Conservation (phyloP, 768 basidiomycete species). For the Cubamyces sp. region DNA sequence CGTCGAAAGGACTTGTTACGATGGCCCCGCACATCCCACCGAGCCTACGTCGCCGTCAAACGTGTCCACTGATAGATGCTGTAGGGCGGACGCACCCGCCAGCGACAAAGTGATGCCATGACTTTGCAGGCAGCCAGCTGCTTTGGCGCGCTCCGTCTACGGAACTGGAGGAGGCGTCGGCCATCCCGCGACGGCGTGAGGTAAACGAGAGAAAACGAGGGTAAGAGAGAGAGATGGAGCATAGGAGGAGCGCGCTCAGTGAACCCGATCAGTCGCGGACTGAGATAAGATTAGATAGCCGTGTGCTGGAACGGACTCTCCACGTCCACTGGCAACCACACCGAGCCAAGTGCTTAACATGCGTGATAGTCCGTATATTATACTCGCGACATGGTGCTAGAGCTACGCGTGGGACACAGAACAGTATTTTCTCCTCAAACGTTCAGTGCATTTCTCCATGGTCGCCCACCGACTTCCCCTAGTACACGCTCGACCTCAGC, state of each 20-base stretch:
- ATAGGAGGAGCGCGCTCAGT: slow-evolving; percentile 3
- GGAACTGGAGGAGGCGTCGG: slow-evolving; percentile 28
- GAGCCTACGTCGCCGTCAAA: slow-evolving; percentile 51
- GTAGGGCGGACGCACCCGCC: slow-evolving; percentile 67
- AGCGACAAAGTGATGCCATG: slow-evolving; percentile 83
- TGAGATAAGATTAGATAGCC: slow-evolving; percentile 29
- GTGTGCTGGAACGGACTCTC: no score
- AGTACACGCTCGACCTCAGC: slow-evolving; percentile 85
- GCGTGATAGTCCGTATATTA: no score
- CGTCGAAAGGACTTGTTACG: slow-evolving; percentile 96
- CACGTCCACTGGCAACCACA: no score
- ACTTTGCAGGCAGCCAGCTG: slow-evolving; percentile 64
- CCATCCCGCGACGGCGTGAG: slow-evolving; percentile 27
- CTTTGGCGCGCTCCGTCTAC: slow-evolving; percentile 40
- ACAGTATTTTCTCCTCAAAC: no score
- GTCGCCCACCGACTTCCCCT: slow-evolving; percentile 73
- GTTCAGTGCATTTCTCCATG: slow-evolving; percentile 61
- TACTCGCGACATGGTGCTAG: no score
- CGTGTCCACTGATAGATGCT: neutral
- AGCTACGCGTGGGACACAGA: no score
- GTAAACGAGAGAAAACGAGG: slow-evolving; percentile 16
- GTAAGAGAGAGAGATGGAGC: no score
- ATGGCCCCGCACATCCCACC: slow-evolving; percentile 98
- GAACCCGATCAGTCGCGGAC: slow-evolving; percentile 10
- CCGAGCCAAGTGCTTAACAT: no score